Conservation (phyloP, 371 early-diverging fungal species). For the Nosema bombycis region DNA sequence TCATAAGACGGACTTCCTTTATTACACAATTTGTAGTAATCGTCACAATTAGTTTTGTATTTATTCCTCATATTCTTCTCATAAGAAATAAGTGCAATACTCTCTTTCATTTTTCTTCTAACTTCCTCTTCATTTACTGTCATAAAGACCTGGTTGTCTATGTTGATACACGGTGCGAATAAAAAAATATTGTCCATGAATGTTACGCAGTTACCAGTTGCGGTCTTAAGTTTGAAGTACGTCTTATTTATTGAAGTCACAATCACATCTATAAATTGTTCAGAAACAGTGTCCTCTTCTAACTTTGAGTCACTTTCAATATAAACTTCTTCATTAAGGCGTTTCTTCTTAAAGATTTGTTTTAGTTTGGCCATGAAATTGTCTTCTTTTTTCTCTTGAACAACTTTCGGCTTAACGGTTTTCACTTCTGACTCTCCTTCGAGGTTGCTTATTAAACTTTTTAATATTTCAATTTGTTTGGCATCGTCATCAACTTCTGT, state of each 20-base stretch:
- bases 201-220: conserved; percentile 45
- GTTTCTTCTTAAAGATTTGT: neutral
- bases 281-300: conserved; percentile 26
- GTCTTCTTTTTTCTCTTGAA: neutral
- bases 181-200: conserved; percentile 50
- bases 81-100: neutral
- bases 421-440: neutral
- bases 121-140: conserved; percentile 41
- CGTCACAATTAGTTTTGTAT: neutral
- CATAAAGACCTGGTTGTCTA: conserved; percentile 44
- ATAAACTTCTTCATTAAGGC: neutral
- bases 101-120: conserved; percentile 18
- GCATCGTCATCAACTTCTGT: no score
- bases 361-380: neutral
- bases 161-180: conserved; percentile 40
- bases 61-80: conserved; percentile 4
- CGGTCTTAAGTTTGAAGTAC: conserved; percentile 35
- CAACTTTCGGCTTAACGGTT: neutral
- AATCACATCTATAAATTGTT: conserved; percentile 17
- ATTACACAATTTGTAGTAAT: neutral
- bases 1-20: neutral
- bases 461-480: no score
- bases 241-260: conserved; percentile 6
- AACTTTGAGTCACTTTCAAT: conserved; percentile 50
- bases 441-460: no score